Evolutionary conservation across 2,329 filamentous ascomycete genomes (phyloP).

Genomic region (Spiromastix sp.): DNA sequence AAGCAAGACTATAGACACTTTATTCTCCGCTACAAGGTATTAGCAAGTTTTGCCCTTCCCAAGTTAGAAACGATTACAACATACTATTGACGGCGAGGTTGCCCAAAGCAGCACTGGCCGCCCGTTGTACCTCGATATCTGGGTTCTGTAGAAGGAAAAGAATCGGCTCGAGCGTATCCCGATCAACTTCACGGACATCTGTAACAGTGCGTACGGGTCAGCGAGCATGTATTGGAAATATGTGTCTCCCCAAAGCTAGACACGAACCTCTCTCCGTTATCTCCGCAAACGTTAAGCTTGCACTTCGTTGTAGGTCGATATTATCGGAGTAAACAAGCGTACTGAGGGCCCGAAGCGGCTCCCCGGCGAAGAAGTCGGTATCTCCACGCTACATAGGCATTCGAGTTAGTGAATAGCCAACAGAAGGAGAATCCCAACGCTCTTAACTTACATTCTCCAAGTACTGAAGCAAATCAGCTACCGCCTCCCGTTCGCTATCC

Average conservation of each 20-base stretch:
- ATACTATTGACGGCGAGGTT: constrained; percentile 95
- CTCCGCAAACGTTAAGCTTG: constrained; percentile 95
- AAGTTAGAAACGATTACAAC: constrained; percentile 21
- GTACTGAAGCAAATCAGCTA: constrained; percentile 88
- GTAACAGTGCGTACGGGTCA: constrained; percentile 7
- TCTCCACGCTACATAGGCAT: constrained; percentile 61
- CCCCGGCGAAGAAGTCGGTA: constrained; percentile 96
- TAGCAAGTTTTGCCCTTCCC: constrained; percentile 23
- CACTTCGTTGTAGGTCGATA: constrained; percentile 92
- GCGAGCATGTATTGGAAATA: not conserved
- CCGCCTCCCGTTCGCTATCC: constrained; percentile 92
- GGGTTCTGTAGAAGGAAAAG: constrained; percentile 88
- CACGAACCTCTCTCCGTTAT: constrained; percentile 86
- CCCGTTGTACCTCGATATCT: constrained; percentile 94
- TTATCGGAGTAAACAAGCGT: constrained; percentile 98
- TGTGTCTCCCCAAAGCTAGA: constrained; percentile 9
- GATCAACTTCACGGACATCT: constrained; percentile 96
- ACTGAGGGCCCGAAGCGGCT: constrained; percentile 84
- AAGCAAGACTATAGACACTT: constrained; percentile 87
- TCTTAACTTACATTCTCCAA: constrained; percentile 72
- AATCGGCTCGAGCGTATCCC: constrained; percentile 90
- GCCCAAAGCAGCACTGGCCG: constrained; percentile 87
- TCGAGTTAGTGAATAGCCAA: constrained; percentile 13
- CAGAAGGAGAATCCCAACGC: too few species aligned
- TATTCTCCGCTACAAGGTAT: constrained; percentile 75